Percentiles rank a stretch among this genome's conserved stretches.
Conservation (phyloP, 176 grass and related monocot genomes). For the Rhipidocladum racemiflorum region DNA sequence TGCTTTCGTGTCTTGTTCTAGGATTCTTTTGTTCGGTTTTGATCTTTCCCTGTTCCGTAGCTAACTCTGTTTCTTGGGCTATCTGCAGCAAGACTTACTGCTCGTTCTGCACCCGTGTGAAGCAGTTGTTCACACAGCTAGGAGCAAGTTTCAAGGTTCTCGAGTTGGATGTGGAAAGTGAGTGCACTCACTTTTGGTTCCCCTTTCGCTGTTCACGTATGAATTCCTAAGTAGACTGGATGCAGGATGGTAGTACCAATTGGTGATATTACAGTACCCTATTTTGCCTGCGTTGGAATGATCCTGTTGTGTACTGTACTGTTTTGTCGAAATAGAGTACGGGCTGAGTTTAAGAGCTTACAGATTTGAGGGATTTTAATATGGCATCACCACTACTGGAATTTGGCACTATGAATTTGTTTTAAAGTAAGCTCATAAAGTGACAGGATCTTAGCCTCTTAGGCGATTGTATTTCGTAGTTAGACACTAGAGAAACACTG, state of each 20-base stretch:
- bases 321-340: not conserved
- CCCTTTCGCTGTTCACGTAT: not conserved
- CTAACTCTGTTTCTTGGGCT: not conserved
- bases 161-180: conserved; percentile 69
- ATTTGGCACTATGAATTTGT: not conserved
- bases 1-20: not conserved
- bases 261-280: not conserved
- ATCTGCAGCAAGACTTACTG: conserved; percentile 63
- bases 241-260: not conserved
- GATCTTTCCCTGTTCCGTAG: not conserved
- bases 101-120: conserved; percentile 52
- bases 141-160: conserved; percentile 59
- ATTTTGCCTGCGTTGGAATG: not conserved
- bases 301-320: not conserved
- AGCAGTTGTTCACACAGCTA: conserved; percentile 52
- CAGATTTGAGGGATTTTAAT: not conserved
- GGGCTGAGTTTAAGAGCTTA: not conserved
- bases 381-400: not conserved
- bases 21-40: not conserved
- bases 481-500: not conserved
- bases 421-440: not conserved
- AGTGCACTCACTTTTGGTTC: conserved; percentile 15
- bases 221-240: not conserved
- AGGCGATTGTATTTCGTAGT: not conserved
- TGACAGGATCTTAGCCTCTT: not conserved